Conservation (phyloP, 257 asterid species). For the Jacaranda copaia region DNA sequence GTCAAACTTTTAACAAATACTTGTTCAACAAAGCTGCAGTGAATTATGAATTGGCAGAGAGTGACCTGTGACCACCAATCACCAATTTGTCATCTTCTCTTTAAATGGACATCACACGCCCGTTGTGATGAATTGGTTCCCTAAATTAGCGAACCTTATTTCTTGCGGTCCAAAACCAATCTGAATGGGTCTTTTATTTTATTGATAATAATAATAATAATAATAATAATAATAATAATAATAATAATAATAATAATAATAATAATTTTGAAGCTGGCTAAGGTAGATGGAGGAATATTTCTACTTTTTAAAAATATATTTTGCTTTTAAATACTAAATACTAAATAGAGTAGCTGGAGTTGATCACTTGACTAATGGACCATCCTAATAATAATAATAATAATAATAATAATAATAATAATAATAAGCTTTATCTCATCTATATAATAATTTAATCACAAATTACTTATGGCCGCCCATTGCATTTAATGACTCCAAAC, state of each 20-base stretch:
- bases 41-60: not conserved
- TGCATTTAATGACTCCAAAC: not conserved
- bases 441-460: not conserved
- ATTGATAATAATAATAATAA: too few relatives aligned
- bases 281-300: too few relatives aligned
- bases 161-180: conserved; percentile 32
- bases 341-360: too few relatives aligned
- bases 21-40: conserved; percentile 31
- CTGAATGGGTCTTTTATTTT: not conserved
- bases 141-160: conserved; percentile 45
- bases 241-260: too few relatives aligned
- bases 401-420: too few relatives aligned
- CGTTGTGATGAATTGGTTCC: conserved; percentile 27
- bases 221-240: too few relatives aligned
- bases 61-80: too few relatives aligned
- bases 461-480: conserved; percentile 16
- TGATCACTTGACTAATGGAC: conserved; percentile 1
- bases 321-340: too few relatives aligned
- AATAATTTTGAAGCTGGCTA: too few relatives aligned
- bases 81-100: conserved; percentile 33
- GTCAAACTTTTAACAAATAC: not conserved
- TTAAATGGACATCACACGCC: conserved; percentile 17
- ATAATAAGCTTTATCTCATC: not conserved
- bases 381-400: not conserved
- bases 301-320: not conserved